Evolutionary conservation across 768 basidiomycete species (phyloP), one percentile per base, ranked within the genome.

Genomic region (Paxillus involutus): DNA sequence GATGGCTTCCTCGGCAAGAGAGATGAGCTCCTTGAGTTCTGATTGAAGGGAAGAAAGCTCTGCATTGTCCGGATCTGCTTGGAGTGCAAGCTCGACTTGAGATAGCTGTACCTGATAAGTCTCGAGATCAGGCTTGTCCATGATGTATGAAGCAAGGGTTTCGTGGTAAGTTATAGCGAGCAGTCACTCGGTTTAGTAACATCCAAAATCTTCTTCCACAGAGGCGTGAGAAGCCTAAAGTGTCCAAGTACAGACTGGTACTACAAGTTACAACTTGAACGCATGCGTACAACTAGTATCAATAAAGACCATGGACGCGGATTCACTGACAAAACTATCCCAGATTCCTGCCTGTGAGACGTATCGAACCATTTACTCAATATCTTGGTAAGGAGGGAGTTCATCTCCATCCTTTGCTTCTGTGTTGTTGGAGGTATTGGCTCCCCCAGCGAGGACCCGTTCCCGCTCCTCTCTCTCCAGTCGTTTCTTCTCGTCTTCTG

Each of bases 31-130:
- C 65, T 85, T 79, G 47, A 95, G 80, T 71, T 94, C 89, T 33
- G 83, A 81, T 62, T 82, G 84, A 47, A 95, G 81, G 29, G 82
- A 84, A 37, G 79, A 71, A 44, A 94, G 84, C 70, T 89, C 91
- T 50, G 73, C 62, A 67, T 91, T 94, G 62, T 76, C 75, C 5
- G 91, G 88, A 65, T 94, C 92, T 40, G 83, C 70, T 46, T 82
- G 76, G 44, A 95, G 84, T 17, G 90, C 88, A 51, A 83, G 73
- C 69, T 94, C 89, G 56, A 94, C 91, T 68, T 94, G 90, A n/a
- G 86, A 84, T 55, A 93, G 85, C 67, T 92, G 90, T 11, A 89
- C 88, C 75, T 94, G 89, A 67, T 93, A 94, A 2, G 89, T 90
- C 71, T 94, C 92, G 54, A 94, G 82, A 70, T 94, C 92, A 54